Evolutionary conservation across 2,329 filamentous ascomycete species (phyloP).

Genomic region (Arthrobotrys megalospora): DNA sequence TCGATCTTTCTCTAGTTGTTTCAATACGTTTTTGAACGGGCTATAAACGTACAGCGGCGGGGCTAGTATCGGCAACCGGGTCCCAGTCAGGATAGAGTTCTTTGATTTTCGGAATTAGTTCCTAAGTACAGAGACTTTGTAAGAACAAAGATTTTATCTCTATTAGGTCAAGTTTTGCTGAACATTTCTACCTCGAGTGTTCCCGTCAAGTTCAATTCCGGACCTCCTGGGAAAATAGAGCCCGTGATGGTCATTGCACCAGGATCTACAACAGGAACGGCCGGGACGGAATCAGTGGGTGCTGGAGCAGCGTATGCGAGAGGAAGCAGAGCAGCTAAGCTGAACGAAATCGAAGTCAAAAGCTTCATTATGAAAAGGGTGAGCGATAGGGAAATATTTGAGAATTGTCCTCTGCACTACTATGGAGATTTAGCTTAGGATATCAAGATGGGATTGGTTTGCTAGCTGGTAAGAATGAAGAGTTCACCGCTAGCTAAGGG

Average conservation of each 20-base stretch:
- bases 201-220: neutral
- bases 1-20: no score
- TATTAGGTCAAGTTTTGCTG: neutral
- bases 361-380: neutral
- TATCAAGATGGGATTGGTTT: no score
- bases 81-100: neutral
- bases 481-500: no score
- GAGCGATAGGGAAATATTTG: no score
- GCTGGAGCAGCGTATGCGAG: neutral
- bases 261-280: no score
- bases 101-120: neutral
- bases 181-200: neutral
- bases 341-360: neutral
- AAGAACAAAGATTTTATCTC: no score
- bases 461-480: no score
- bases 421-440: no score
- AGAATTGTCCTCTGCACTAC: no score
- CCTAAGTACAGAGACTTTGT: neutral
- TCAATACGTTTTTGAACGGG: no score
- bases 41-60: no score
- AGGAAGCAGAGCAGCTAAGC: neutral
- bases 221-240: neutral
- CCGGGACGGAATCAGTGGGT: neutral
- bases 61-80: neutral
- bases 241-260: neutral